Base-by-base conservation (phyloP, 164 flowering plant genomes). In the Brasenia schreberi region DNA sequence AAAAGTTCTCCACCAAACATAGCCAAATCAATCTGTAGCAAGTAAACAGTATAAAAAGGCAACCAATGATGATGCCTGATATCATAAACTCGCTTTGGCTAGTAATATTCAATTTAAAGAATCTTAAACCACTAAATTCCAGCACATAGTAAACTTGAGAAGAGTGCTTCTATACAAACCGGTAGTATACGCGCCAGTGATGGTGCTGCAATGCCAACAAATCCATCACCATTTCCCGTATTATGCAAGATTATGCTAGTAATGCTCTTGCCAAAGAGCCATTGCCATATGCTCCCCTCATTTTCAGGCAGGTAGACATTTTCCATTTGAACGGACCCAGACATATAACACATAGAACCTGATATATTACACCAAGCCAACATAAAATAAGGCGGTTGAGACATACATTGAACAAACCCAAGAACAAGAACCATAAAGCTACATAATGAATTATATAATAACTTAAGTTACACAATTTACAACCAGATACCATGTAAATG, bases 271-370 rank as follows among this genome's bases (percentile, higher is more conserved):
- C 99, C 99, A 71, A 94, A 84, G 64, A 94, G 77, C 97, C 97
- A 94, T 66, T 91, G 96, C 97, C 91, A 91, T 69, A 89, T 69
- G 10, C 96, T 90, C 49, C 82, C 95, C 79, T 91, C 99, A 76
- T 88, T 86, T 77, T 94, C 99, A 74, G 95, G 89, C 64, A 77
- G 75, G 71, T 78, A 87, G 52, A 83, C 74, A 75, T 92, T 91
- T 45, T 94, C 97, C 94, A 87, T 84, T 76, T 85, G 92, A 64
- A 91, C 67, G 44, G 96, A 84, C 18, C 94, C 96, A 67, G 99
- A 94, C 85, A 79, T 89, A 74, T 84, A 94, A 86, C 99, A 94
- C 92, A 94, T 88, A 67, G 96, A 88, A 73, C 99, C 99, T 91
- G 73, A 71, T 79, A 42, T 61, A 42, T 59, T 16, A 7, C 19